These are phyloP conservation scores for Davidsoniella neocaledoniae DNA, from an alignment of 2,329 filamentous ascomycete species.

Conservation along the genomic window DNA sequence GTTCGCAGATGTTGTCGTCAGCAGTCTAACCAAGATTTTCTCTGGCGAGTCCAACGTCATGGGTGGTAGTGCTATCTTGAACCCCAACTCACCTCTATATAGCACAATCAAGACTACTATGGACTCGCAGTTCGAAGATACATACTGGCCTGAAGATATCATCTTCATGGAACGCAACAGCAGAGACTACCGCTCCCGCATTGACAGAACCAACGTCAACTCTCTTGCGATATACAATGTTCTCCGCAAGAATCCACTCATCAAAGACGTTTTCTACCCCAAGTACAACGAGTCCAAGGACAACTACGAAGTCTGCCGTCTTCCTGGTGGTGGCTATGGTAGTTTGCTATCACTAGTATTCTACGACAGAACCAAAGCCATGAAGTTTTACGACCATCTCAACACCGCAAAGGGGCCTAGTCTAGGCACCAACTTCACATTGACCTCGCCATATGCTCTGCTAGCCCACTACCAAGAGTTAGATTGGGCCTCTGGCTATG, in stretches of 20 bases:
- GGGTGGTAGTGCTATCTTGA: slow-evolving; percentile 60
- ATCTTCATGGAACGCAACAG: slow-evolving; percentile 95
- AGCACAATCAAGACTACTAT: slow-evolving; percentile 48
- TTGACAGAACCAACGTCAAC: slow-evolving; percentile 71
- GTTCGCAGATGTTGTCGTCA: slow-evolving; percentile 80
- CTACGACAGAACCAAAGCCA: slow-evolving; percentile 48
- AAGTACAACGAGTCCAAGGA: slow-evolving; percentile 52
- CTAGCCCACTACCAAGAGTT: slow-evolving; percentile 83
- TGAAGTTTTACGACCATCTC: slow-evolving; percentile 70
- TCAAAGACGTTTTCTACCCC: slow-evolving; percentile 77
- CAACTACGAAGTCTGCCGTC: slow-evolving; percentile 65
- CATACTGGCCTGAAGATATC: slow-evolving; percentile 85
- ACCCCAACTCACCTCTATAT: slow-evolving; percentile 56
- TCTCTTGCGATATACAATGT: slow-evolving; percentile 68
- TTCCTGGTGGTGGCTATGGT: slow-evolving; percentile 67
- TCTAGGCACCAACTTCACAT: slow-evolving; percentile 89
- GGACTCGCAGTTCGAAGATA: slow-evolving; percentile 58
- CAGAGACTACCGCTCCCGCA: slow-evolving; percentile 70
- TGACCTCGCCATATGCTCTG: slow-evolving; percentile 80
- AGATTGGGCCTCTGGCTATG: slow-evolving; percentile 73
- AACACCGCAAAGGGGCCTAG: slow-evolving; percentile 88
- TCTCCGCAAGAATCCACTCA: slow-evolving; percentile 39
- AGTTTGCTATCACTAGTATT: slow-evolving; percentile 79
- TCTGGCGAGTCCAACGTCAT: slow-evolving; percentile 97
- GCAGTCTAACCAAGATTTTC: slow-evolving; percentile 92